phyloP scores from a whole-genome alignment of 352 stramenopile species.

The Pythium sp. region DNA sequence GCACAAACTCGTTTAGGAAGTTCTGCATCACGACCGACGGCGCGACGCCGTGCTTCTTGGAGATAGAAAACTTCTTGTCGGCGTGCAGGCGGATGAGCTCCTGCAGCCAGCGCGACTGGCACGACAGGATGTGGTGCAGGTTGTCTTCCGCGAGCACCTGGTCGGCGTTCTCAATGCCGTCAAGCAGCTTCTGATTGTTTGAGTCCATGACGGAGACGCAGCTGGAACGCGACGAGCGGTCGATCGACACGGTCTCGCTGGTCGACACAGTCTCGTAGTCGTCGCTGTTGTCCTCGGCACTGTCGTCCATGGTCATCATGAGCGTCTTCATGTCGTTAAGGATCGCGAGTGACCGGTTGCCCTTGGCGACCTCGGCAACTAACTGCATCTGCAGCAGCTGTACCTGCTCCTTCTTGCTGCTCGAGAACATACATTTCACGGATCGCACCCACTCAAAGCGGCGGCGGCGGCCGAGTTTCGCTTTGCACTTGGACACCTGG shows the following conservation, averaged over 20 bases:
- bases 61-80: constrained; percentile 32
- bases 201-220: constrained; percentile 25
- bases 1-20: constrained; percentile 37
- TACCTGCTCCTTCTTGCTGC: constrained; percentile 50
- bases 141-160: constrained; percentile 62
- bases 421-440: constrained; percentile 45
- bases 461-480: constrained; percentile 36
- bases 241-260: not conserved
- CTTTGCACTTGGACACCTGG: constrained; percentile 37
- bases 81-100: constrained; percentile 44
- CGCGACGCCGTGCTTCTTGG: constrained; percentile 14
- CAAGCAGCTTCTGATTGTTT: constrained; percentile 42
- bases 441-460: constrained; percentile 41
- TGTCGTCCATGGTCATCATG: constrained; percentile 29
- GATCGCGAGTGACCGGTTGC: constrained; percentile 57
- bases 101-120: constrained; percentile 59
- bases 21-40: constrained; percentile 24
- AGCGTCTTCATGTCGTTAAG: constrained; percentile 41
- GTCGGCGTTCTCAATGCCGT: constrained; percentile 43
- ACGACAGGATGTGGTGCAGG: constrained; percentile 48
- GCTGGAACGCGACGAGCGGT: constrained; percentile 25
- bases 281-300: constrained; percentile 10
- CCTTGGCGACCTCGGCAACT: constrained; percentile 56
- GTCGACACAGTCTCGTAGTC: constrained; percentile 11
- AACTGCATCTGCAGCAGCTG: constrained; percentile 68